A percentile compares a stretch with the other conserved stretches of the same genome.
phyloP scores from a whole-genome alignment of 441 rosid genomes.

The Croton laevigatus region DNA sequence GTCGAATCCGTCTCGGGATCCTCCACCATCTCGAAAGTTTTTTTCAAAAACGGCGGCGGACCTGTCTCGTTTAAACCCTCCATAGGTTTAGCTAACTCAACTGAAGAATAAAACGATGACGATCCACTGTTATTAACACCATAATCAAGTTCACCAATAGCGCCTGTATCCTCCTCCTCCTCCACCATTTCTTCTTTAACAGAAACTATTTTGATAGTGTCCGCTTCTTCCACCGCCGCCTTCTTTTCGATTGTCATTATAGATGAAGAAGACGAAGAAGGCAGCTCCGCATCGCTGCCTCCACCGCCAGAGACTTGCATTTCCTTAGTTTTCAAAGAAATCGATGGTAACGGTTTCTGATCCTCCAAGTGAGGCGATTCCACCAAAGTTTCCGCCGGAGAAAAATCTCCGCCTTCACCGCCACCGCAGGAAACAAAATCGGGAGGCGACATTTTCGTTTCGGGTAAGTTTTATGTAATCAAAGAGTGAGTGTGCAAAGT shows the following conservation, averaged over 20 bases:
- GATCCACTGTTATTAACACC: constrained; percentile 11
- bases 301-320: background rate
- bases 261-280: constrained; percentile 14
- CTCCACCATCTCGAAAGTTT: constrained; percentile 67
- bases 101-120: constrained; percentile 34
- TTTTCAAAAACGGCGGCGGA: constrained; percentile 64
- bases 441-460: constrained; percentile 10
- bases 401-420: background rate
- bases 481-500: background rate
- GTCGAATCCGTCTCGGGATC: constrained; percentile 47
- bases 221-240: background rate
- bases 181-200: constrained; percentile 21
- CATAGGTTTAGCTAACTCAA: constrained; percentile 39
- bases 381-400: background rate
- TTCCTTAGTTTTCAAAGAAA: background rate
- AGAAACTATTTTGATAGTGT: constrained; percentile 5
- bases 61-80: constrained; percentile 49
- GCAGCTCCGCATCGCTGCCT: constrained; percentile 12
- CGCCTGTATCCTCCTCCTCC: background rate
- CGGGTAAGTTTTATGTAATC: background rate
- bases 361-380: background rate
- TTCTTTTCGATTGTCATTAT: background rate
- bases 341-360: background rate
- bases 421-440: background rate
- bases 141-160: background rate